phyloP scores from a whole-genome alignment of 371 early-diverging fungal species.

The Apophysomyces elegans region DNA sequence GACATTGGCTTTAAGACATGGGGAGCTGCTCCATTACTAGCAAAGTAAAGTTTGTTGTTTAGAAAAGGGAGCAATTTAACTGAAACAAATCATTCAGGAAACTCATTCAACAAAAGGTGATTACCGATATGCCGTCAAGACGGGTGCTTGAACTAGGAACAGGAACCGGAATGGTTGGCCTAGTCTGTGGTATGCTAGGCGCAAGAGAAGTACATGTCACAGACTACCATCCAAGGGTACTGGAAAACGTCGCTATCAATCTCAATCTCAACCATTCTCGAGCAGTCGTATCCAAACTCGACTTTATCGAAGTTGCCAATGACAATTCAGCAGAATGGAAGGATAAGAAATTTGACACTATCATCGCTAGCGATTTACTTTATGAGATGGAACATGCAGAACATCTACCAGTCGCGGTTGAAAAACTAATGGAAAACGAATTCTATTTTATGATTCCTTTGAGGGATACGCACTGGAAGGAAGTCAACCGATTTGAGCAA shows the following conservation, averaged over 20 bases:
- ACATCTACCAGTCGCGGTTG: conserved; percentile 41
- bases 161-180: conserved; percentile 50
- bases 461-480: conserved; percentile 40
- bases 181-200: conserved; percentile 48
- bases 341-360: conserved; percentile 34
- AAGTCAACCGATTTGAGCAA: conserved; percentile 42
- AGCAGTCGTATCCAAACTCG: conserved; percentile 37
- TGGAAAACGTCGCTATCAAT: conserved; percentile 50
- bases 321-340: conserved; percentile 27
- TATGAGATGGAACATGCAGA: conserved; percentile 58
- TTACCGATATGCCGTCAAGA: conserved; percentile 32
- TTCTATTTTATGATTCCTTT: conserved; percentile 55
- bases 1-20: conserved; percentile 56
- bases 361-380: conserved; percentile 51
- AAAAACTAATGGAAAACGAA: conserved; percentile 40
- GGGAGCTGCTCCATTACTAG: conserved; percentile 54
- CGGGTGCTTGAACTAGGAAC: conserved; percentile 42
- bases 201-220: conserved; percentile 40
- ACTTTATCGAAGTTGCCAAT: conserved; percentile 44
- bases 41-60: conserved; percentile 38
- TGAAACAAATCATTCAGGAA: conserved; percentile 26
- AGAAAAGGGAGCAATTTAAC: neutral
- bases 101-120: conserved; percentile 42
- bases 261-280: conserved; percentile 36
- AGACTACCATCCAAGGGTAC: conserved; percentile 52